Conservation (phyloP, 2,329 filamentous ascomycete species). For the Chaetomium globosum region DNA sequence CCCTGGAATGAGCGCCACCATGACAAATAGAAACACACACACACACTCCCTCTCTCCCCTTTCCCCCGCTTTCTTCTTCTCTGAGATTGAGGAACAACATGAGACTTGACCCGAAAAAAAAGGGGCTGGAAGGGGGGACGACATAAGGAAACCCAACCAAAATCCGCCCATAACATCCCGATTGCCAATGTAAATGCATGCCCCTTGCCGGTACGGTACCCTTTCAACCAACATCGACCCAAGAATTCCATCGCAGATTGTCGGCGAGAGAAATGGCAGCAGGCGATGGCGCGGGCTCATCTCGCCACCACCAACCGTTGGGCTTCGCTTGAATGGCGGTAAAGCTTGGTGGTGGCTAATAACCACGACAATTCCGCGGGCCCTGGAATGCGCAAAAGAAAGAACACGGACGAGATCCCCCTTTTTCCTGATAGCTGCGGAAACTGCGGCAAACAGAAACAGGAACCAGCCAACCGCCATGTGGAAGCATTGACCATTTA, state of each 20-base stretch:
- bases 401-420: neutral
- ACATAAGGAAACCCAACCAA: slow-evolving; percentile 16
- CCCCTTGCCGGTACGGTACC: slow-evolving; percentile 4
- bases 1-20: slow-evolving; percentile 10
- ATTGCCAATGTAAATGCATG: slow-evolving; percentile 22
- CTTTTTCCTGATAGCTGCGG: neutral
- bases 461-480: neutral
- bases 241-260: neutral
- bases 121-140: neutral
- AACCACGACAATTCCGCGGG: neutral
- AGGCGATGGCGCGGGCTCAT: neutral
- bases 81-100: slow-evolving; percentile 6
- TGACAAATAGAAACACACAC: slow-evolving; percentile 22
- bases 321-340: slow-evolving; percentile 13
- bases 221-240: neutral
- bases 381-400: neutral
- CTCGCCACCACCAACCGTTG: slow-evolving; percentile 12
- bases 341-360: neutral
- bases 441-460: neutral
- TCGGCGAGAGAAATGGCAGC: neutral
- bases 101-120: slow-evolving; percentile 3
- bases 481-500: neutral
- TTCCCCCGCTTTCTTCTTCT: neutral
- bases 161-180: slow-evolving; percentile 18
- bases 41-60: slow-evolving; percentile 8